Base-by-base conservation (phyloP, 202 grass and related monocot species). In the Panicum hallii region DNA sequence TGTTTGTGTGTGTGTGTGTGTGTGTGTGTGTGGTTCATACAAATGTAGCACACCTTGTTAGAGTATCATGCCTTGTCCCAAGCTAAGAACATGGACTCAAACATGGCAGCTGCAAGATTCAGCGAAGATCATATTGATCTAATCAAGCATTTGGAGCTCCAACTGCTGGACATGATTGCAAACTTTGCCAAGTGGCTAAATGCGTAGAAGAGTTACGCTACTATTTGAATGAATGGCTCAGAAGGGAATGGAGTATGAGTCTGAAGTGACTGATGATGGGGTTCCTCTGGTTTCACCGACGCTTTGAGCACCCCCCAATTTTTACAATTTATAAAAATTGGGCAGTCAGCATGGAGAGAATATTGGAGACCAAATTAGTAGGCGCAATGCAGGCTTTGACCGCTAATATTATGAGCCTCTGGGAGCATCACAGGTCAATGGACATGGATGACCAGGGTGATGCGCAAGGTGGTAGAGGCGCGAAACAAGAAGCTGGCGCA, bases 221-320 rank as follows among this genome's bases (percentile, higher is more conserved):
- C 84, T 79, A 79, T 57, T 54, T 94, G 28, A 97, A 94, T 36
- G 83, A 75, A 1, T 97, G 94, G 94, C 86, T 97, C 2, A 86
- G 72, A 90, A 52, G 26, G 94, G 90, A 42, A 58, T 97, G 30
- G 67, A 89, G 55, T 90, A 92, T 57, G 78, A 84, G n/a, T 88
- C 88, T 5, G 92, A 97, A 84, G 87, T 87, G n/a, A 94, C 86
- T 11, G 90, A 89, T 49, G 94, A 94, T 46, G 94, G 90, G 20
- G 36, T 38, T 38, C 36, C 36, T 38, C 36, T 4, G 3, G 3
- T 38, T 38, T 38, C 36, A 38, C 36, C 4, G 36, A 38, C 3
- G 83, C 49, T 69, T 97, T 84, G 92, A 54, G 87, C 89, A 44
- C 74, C 92, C 47, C 88, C 88, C 88, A 9, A n/a, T 97, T 57